Percentiles rank a stretch among this genome's conserved stretches.
These are phyloP conservation scores for Botrytis aclada DNA, from an alignment of 2,329 filamentous ascomycete genomes.

Conservation along the genomic window DNA sequence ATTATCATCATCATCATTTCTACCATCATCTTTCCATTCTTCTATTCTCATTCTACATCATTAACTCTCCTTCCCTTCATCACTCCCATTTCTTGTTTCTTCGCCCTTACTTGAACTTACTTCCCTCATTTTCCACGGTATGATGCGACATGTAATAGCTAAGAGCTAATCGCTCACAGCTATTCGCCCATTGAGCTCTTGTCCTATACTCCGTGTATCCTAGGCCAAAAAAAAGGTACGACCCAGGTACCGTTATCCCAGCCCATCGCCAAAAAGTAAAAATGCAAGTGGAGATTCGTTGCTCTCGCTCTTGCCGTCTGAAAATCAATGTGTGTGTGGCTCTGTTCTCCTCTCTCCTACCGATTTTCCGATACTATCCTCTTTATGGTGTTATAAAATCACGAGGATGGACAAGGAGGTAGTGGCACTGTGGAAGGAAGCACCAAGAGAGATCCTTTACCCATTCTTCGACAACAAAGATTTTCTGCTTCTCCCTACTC, in stretches of 20 bases:
- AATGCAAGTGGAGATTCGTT: neutral
- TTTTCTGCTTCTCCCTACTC: neutral
- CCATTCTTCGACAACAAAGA: neutral
- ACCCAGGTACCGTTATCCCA: neutral
- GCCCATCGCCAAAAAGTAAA: neutral
- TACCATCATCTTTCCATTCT: neutral
- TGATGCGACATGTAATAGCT: neutral
- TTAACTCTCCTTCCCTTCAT: neutral
- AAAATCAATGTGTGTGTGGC: slow-evolving; percentile 6
- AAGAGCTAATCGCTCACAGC: neutral
- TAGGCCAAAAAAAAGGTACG: neutral
- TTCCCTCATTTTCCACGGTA: neutral
- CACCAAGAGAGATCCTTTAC: neutral
- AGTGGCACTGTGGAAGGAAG: slow-evolving; percentile 15
- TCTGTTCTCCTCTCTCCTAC: neutral
- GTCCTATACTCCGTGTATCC: neutral
- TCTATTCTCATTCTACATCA: neutral
- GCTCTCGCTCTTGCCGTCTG: slow-evolving; percentile 3
- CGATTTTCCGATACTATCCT: slow-evolving; percentile 6
- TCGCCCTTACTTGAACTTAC: neutral
- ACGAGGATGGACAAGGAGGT: slow-evolving; percentile 4
- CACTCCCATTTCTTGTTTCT: neutral
- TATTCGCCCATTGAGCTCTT: neutral
- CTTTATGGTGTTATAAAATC: slow-evolving; percentile 6
- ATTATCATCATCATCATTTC: neutral